Evolutionary conservation across 225 moss, liverwort and hornwort genomes (phyloP).

Genomic region (Sphagnum contortum): DNA sequence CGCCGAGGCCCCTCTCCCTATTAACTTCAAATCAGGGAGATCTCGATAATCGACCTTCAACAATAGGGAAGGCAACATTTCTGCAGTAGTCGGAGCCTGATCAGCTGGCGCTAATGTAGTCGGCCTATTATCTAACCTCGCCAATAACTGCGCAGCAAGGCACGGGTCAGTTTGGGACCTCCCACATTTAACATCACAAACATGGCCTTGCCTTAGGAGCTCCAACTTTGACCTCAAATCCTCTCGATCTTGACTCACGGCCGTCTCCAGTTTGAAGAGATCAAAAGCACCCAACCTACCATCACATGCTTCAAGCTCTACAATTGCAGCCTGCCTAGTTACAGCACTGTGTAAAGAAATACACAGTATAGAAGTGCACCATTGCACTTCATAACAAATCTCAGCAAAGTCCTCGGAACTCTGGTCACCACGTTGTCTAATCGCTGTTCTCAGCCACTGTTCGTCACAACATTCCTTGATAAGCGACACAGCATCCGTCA

Average conservation of each 20-base stretch:
- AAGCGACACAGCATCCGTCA: too few species aligned
- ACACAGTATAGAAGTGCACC: too few species aligned
- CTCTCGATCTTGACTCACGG: slow-evolving; percentile 8
- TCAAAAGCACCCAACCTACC: too few species aligned
- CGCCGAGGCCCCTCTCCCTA: slow-evolving; percentile 4
- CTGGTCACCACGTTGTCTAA: too few species aligned
- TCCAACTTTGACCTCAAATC: not conserved
- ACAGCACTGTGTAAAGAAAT: too few species aligned
- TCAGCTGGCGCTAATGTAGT: not conserved
- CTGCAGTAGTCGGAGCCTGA: not conserved
- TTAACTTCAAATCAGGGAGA: not conserved
- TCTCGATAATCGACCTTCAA: not conserved
- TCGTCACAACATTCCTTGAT: too few species aligned
- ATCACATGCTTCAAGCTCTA: too few species aligned
- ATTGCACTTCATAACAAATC: too few species aligned
- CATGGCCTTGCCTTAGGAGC: slow-evolving; percentile 2
- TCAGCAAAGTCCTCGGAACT: too few species aligned
- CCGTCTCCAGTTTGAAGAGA: not conserved
- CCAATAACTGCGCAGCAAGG: slow-evolving; percentile 7
- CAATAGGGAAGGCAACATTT: slow-evolving; percentile 3
- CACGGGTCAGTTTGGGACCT: not conserved
- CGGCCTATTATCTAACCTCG: slow-evolving; percentile 5
- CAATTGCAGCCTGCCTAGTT: too few species aligned
- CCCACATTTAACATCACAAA: slow-evolving; percentile 5
- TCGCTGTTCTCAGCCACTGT: too few species aligned